A percentile compares a stretch with the other conserved stretches of the same genome.
Evolutionary conservation across 2,329 filamentous ascomycete species (phyloP).

Genomic region (Colletotrichum neosansevieriae): DNA sequence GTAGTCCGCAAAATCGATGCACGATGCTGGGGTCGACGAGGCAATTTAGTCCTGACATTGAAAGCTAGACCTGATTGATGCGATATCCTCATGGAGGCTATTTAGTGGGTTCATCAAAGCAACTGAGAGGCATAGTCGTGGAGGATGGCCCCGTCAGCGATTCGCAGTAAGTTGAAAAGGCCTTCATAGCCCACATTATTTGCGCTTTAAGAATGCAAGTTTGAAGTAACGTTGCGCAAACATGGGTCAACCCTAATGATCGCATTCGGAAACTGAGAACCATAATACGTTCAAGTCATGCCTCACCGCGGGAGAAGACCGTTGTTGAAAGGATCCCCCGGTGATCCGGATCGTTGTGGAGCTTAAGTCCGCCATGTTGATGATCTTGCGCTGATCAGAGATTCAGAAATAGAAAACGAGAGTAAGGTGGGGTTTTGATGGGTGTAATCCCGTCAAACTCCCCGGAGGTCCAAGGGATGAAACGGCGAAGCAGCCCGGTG

Average conservation of each 20-base stretch:
- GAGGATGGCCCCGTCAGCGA: too few species aligned
- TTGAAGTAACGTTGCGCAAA: neutral
- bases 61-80: too few species aligned
- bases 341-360: neutral
- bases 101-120: too few species aligned
- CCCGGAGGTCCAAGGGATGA: slow-evolving; percentile 12
- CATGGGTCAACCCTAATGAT: neutral
- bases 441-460: slow-evolving; percentile 15
- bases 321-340: neutral
- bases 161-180: too few species aligned
- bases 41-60: too few species aligned
- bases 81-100: too few species aligned
- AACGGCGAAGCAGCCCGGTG: slow-evolving; percentile 2
- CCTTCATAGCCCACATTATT: neutral
- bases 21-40: too few species aligned
- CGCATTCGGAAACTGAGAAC: neutral
- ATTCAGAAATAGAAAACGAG: neutral
- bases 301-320: neutral
- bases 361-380: neutral
- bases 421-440: neutral
- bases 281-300: neutral
- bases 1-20: too few species aligned
- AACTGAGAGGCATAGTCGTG: too few species aligned
- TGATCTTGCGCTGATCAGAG: slow-evolving; percentile 13
- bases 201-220: neutral